Conservation (phyloP, 257 asterid genomes). For the Handroanthus guayacan region DNA sequence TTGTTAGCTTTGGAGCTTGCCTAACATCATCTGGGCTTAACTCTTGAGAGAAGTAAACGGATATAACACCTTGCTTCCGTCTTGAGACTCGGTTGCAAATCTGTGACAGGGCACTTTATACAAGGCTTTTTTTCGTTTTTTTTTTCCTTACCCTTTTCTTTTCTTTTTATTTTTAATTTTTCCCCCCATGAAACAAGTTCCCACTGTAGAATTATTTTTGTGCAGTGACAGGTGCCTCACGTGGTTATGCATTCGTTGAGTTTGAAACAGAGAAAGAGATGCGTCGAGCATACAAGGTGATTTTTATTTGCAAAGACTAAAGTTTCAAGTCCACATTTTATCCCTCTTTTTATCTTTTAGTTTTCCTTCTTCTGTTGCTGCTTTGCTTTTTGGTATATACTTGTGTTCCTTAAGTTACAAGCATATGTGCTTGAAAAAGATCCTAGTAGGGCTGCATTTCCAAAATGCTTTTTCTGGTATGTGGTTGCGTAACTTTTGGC, state of each 20-base stretch:
- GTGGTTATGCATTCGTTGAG: constrained; percentile 95
- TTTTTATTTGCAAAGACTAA: constrained; percentile 25
- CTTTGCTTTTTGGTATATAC: not conserved
- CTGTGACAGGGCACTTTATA: not conserved
- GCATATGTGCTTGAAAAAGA: not conserved
- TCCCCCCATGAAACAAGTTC: constrained; percentile 32
- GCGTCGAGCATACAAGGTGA: constrained; percentile 86
- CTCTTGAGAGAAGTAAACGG: constrained; percentile 26
- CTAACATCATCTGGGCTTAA: not conserved
- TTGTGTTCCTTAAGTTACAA: not conserved
- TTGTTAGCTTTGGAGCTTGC: not conserved
- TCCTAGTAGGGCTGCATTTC: constrained; percentile 3
- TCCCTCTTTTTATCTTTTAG: not conserved
- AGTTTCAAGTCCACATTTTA: constrained; percentile 1
- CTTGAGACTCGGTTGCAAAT: constrained; percentile 7
- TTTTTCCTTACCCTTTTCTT: not conserved
- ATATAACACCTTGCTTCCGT: constrained; percentile 16
- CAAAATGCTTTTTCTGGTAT: not conserved
- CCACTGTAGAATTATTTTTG: constrained; percentile 22
- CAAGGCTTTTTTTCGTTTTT: not conserved
- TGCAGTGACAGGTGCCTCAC: constrained; percentile 94
- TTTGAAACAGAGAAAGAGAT: constrained; percentile 88
- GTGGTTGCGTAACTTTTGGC: not conserved
- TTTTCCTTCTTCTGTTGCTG: not conserved
- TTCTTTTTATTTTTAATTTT: too few relatives aligned